Base-by-base conservation (phyloP, 805 yeast genomes). In the Naumovozyma castellii region DNA sequence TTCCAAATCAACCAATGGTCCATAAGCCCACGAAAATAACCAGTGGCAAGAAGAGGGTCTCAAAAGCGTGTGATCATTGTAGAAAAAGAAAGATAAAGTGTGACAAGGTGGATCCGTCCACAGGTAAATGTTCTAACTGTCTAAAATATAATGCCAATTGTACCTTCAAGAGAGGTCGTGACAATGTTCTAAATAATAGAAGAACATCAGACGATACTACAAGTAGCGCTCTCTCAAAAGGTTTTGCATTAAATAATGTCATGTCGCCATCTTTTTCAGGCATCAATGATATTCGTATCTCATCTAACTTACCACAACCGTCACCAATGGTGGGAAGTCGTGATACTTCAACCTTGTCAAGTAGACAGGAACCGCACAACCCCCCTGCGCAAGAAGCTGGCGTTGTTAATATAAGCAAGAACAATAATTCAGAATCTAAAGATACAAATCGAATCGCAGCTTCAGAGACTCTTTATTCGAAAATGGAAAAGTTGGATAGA, bases 51-150 rank as follows among this genome's bases (percentile, higher is more conserved):
- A 47, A 43, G 20, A 39, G 56, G 40, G 43, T 40, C 3, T 40
- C 44, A 12, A 49, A 42, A 38, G 56, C 56, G 1, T 51, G 56
- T 41, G 56, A 51, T 36, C 41, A 43, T 16, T 51, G 56, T 39
- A 43, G 56, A 31, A 43, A 41, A 28, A 45, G 51, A 18, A 51
- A 51, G 29, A 46, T 51, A 28, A 46, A 46, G 36, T 51, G 56
- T 41, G 49, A 43, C 13, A 39, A 43, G 2, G 36, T 45, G 4
- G 44, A 49, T 34, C 37, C 44, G 12, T 18, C 18, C 3, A 36
- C 45, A 6, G 44, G 42, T 3, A 46, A 39, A 34, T 51, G 56
- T 37, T 34, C 39, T 12, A 49, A 49, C 37, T 51, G 56, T 37
- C 36, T 35, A 19, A 49, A 48, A 28, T 43, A 42, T 32, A 36